Evolutionary conservation across 2,329 filamentous ascomycete genomes (phyloP), one percentile per base, ranked within the genome.

Genomic region (Stagonosporopsis vannaccii): DNA sequence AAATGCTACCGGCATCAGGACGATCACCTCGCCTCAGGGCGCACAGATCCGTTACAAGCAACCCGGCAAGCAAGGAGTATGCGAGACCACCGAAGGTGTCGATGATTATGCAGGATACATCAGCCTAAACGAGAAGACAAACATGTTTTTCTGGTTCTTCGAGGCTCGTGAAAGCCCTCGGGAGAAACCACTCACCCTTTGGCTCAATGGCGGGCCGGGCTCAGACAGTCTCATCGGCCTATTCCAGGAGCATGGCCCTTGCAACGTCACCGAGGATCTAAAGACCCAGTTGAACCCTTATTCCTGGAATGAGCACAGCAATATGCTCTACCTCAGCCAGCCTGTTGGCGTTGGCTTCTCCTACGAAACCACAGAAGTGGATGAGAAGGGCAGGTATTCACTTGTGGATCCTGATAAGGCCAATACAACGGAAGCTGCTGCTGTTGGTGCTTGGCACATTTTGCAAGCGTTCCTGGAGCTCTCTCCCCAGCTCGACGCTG

Each of bases 181-280:
- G 4, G 65, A 74, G 26, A 71, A 70, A 43, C 72, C 72, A 3
- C 56, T 74, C 49, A 84, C 81, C 0, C 53, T 75, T 9, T 85
- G 82, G 82, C 71, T 84, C 47, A 84, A 84, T 53, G 82, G 82
- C 19, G 82, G 81, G 0, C 82, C 82, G 0, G 84, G 84, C 1
- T 78, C 75, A 15, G 80, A 81, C 57, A 83, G 80, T 9, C 74
- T 86, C 67, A 82, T 86, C 56, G 83, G 84, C 1, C 67, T 87
- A 2, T 86, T 86, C 58, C 78, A 84, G 47, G 71, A 70, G 42
- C 61, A 66, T 44, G 66, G 66, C 3, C 66, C 66, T 17, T 68
- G 66, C 52, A 67, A 68, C 32, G 60, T 67, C 7, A 77, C 78
- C 17, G 73, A 78, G 40, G 73, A 73, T 23, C 58, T 70, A 47